phyloP scores from a whole-genome alignment of 83 land plant species.

The Diphasiastrum complanatum region DNA sequence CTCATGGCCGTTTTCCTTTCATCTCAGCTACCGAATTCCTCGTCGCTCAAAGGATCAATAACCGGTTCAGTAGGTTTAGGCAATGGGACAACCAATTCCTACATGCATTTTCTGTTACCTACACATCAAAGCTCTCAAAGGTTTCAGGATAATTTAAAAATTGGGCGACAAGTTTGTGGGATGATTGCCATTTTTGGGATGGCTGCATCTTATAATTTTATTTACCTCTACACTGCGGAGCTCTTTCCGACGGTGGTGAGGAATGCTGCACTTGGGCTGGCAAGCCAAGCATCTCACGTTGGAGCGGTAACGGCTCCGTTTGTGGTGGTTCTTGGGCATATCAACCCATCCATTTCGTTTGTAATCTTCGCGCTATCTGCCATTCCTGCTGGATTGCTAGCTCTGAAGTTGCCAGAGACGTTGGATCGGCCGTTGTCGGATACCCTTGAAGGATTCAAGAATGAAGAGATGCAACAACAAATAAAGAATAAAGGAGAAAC shows the following conservation, averaged over 20 bases:
- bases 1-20: too few species aligned
- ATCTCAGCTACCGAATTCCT: not conserved
- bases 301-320: not conserved
- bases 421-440: not conserved
- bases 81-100: not conserved
- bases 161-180: not conserved
- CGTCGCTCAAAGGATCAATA: not conserved
- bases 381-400: not conserved
- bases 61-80: not conserved
- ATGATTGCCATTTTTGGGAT: not conserved
- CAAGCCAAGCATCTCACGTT: not conserved
- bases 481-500: too few species aligned
- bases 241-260: not conserved
- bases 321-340: not conserved
- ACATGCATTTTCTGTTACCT: not conserved
- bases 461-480: too few species aligned
- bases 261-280: not conserved
- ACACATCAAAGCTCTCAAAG: not conserved
- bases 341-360: not conserved
- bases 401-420: not conserved
- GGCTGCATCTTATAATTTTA: not conserved
- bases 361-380: not conserved
- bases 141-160: not conserved
- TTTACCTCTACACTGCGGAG: not conserved
- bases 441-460: not conserved